These are phyloP conservation scores for Cladophialophora bantiana DNA, from an alignment of 2,329 filamentous ascomycete genomes.

Conservation along the genomic window DNA sequence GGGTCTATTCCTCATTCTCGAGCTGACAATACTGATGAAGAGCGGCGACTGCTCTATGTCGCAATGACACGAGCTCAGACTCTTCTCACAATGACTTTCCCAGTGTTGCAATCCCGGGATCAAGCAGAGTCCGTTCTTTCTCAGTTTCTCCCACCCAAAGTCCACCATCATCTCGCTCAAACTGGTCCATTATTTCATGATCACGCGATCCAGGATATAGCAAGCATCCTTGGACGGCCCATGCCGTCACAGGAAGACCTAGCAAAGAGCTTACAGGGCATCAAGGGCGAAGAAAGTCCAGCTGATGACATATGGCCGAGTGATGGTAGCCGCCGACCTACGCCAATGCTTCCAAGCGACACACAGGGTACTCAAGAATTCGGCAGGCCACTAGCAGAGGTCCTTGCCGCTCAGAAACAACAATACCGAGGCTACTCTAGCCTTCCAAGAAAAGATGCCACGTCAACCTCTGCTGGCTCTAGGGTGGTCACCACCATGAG, in stretches of 20 bases:
- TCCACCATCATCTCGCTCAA: slow-evolving; percentile 61
- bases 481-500: slow-evolving; percentile 69
- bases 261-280: slow-evolving; percentile 54
- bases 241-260: slow-evolving; percentile 65
- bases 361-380: slow-evolving; percentile 18
- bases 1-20: slow-evolving; percentile 90
- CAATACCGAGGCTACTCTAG: slow-evolving; percentile 9
- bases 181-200: slow-evolving; percentile 75
- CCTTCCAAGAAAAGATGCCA: not conserved
- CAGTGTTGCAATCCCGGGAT: slow-evolving; percentile 68
- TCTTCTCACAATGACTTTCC: slow-evolving; percentile 83
- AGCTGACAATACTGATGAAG: slow-evolving; percentile 84
- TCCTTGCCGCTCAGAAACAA: slow-evolving; percentile 18
- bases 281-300: slow-evolving; percentile 54
- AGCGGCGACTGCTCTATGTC: slow-evolving; percentile 87
- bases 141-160: slow-evolving; percentile 69
- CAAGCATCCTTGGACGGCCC: slow-evolving; percentile 71
- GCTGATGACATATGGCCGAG: slow-evolving; percentile 74
- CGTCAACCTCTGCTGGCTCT: slow-evolving; percentile 27
- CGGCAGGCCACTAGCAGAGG: slow-evolving; percentile 29
- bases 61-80: slow-evolving; percentile 94
- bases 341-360: slow-evolving; percentile 41
- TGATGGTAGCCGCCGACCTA: slow-evolving; percentile 61
- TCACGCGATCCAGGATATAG: slow-evolving; percentile 68
- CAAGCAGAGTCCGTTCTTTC: slow-evolving; percentile 71